These are phyloP conservation scores for Zygotorulaspora sp. DNA, from an alignment of 805 yeast species.

Conservation along the genomic window DNA sequence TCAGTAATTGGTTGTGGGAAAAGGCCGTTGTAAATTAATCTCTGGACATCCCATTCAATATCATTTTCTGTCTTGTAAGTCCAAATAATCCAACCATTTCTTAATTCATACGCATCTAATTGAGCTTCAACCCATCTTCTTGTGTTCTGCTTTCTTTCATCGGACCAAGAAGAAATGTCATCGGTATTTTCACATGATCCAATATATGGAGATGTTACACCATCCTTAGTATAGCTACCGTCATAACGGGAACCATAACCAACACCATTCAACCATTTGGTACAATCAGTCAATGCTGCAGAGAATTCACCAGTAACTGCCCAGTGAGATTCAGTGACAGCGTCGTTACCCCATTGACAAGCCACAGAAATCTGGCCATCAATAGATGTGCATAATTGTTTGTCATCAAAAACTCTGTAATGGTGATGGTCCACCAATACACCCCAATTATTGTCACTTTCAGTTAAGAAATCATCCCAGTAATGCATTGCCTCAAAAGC, in stretches of 20 bases:
- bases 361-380: conserved; percentile 58
- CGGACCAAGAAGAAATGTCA: conserved; percentile 54
- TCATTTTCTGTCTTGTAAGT: conserved; percentile 83
- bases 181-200: conserved; percentile 59
- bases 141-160: conserved; percentile 48
- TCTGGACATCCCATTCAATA: conserved; percentile 80
- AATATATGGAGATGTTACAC: conserved; percentile 38
- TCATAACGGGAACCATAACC: conserved; percentile 79
- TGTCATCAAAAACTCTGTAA: conserved; percentile 75
- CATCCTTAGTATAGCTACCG: conserved; percentile 41
- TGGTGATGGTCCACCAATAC: conserved; percentile 85
- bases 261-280: conserved; percentile 84
- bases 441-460: conserved; percentile 47
- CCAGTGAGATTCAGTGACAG: conserved; percentile 59
- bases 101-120: conserved; percentile 72
- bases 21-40: conserved; percentile 51
- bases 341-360: conserved; percentile 46
- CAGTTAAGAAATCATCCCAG: conserved; percentile 57
- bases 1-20: conserved; percentile 78
- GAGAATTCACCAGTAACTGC: conserved; percentile 83
- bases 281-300: conserved; percentile 90
- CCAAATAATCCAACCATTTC: conserved; percentile 92
- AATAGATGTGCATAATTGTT: conserved; percentile 53
- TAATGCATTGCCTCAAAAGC: conserved; percentile 61
- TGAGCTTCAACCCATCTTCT: conserved; percentile 84